These are phyloP conservation scores for Termitomyces sp. DNA, from an alignment of 1,284 basidiomycete species.

Conservation along the genomic window DNA sequence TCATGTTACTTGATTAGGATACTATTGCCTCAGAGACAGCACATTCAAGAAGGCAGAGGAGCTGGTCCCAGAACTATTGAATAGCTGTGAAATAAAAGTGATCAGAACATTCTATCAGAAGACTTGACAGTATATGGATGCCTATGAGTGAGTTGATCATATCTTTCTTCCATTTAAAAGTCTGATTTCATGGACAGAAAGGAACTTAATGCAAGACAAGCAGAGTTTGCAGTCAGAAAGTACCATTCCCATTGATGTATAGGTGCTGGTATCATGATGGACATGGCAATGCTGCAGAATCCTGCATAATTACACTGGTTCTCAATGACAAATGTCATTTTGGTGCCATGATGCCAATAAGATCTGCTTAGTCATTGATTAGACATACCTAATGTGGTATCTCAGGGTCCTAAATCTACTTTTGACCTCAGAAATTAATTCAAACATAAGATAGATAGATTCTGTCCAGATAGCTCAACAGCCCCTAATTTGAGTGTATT, in stretches of 20 bases:
- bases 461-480: no score
- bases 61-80: not conserved
- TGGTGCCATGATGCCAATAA: not conserved
- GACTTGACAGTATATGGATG: not conserved
- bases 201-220: not conserved
- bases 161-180: not conserved
- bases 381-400: not conserved
- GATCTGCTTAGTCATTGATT: not conserved
- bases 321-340: not conserved
- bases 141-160: not conserved
- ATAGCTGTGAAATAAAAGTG: not conserved
- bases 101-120: not conserved
- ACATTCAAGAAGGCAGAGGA: not conserved
- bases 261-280: not conserved
- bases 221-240: not conserved
- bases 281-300: not conserved
- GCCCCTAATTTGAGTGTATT: no score
- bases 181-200: not conserved
- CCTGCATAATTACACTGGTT: not conserved
- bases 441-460: no score
- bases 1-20: not conserved
- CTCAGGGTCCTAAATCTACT: not conserved
- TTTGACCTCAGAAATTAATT: not conserved
- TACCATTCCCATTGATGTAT: not conserved
- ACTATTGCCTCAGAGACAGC: not conserved